Evolutionary conservation across 495 filamentous ascomycete genomes (phyloP), one percentile per base, ranked within the genome.

Genomic region (Oidiodendron maius): DNA sequence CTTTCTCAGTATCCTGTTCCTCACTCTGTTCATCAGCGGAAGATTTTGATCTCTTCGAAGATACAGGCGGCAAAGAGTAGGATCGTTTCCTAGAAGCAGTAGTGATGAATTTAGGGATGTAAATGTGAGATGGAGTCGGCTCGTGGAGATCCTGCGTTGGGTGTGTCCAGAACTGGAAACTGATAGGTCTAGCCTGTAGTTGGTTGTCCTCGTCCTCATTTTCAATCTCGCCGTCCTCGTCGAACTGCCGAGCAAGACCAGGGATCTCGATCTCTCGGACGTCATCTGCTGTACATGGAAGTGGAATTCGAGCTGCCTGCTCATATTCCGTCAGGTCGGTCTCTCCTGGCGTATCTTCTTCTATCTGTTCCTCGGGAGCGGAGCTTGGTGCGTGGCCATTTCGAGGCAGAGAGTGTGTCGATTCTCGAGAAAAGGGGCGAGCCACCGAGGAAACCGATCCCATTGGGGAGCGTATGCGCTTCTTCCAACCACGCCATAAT

Each of bases 401-500:
- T 37, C 62, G 62, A 15, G 55, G 51, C 32, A 68, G 70, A 39
- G 66, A 70, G 4, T 48, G 52, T 43, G 76, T 60, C 0, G 73
- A 76, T 46, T 76, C 72, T 40, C 69, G 20, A 4, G 59, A 59
- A 21, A 62, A 57, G 2, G 56, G 55, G 2, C 56, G 52, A 35
- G 18, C 35, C 26, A 30, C 5, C 48, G 58, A 51, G 12, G 59
- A 59, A 2, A 57, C 39, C 0, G 56, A 59, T 9, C 17, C 52
- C 3, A 37, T 57, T 4, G 75, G 72, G 15, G 71, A 71, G 28
- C 83, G 77, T 50, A 86, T 77, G 49, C 81, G 82, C 67, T 95
- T 94, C 61, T 91, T 87, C 94, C 94, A 99, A 24, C 87, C 85
- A 57, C 94, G 80, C 94, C 94, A 99, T 24, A 97, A 66, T 26